Evolutionary conservation across 2,329 filamentous ascomycete species (phyloP).

Genomic region (Neoscytalidium dimidiatum): DNA sequence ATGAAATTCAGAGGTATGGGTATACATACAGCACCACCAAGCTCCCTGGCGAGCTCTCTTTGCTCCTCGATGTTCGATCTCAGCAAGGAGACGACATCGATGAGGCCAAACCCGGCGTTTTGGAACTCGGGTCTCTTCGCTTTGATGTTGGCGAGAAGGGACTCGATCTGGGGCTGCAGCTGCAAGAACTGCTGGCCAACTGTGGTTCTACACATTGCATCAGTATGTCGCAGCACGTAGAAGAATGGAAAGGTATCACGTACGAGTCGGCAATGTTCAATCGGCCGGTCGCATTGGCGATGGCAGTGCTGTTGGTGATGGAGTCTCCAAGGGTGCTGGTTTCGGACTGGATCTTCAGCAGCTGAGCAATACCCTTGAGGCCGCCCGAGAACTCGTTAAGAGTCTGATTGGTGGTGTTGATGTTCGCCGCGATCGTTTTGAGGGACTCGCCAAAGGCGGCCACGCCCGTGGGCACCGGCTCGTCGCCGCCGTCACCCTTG

Average conservation of each 20-base stretch:
- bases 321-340: neutral
- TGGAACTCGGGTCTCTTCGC: slow-evolving; percentile 1
- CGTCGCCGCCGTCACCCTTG: neutral
- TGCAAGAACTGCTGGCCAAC: slow-evolving; percentile 3
- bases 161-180: slow-evolving; percentile 5
- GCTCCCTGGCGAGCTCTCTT: neutral
- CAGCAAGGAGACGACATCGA: slow-evolving; percentile 8
- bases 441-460: neutral
- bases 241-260: too few relatives aligned
- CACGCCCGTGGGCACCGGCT: neutral
- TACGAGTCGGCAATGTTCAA: slow-evolving; percentile 6
- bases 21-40: slow-evolving; percentile 1
- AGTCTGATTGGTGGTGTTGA: slow-evolving; percentile 5
- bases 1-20: neutral
- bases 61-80: neutral
- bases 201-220: neutral
- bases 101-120: slow-evolving; percentile 2
- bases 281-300: neutral
- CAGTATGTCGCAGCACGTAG: rapidly evolving
- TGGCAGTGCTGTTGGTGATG: neutral
- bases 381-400: slow-evolving; percentile 1
- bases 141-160: slow-evolving; percentile 11
- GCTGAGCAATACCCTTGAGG: neutral
- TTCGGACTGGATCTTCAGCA: slow-evolving; percentile 6
- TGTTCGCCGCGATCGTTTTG: neutral